phyloP scores from a whole-genome alignment of 192 early-diverging fungal genomes.

The Ambispora gerdemannii region DNA sequence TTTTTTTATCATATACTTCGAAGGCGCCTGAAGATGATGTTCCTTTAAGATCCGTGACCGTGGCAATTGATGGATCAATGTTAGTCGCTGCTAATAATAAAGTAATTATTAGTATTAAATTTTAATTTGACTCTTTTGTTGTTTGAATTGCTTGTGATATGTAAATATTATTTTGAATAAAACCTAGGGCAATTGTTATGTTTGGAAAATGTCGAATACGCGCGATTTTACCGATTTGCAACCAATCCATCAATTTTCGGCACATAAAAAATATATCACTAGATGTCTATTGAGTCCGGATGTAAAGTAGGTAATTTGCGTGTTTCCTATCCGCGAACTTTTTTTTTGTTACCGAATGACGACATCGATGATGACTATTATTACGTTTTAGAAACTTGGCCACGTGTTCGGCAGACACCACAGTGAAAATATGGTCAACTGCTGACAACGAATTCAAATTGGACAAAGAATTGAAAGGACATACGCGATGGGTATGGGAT shows the following conservation, averaged over 20 bases:
- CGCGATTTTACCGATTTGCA: constrained; percentile 59
- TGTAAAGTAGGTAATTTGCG: constrained; percentile 56
- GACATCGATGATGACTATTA: not conserved
- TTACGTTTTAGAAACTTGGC: constrained; percentile 58
- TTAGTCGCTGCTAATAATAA: constrained; percentile 86
- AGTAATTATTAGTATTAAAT: constrained; percentile 35
- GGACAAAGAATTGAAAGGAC: constrained; percentile 74
- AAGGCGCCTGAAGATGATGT: constrained; percentile 73
- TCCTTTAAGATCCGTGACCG: constrained; percentile 75
- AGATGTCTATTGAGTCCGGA: constrained; percentile 81
- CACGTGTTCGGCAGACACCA: constrained; percentile 83
- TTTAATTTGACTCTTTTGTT: not conserved
- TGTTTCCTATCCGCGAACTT: not conserved
- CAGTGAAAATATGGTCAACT: constrained; percentile 80
- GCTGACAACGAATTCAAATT: constrained; percentile 62
- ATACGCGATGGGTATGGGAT: constrained; percentile 92
- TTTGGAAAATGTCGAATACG: constrained; percentile 67
- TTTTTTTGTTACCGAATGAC: no score
- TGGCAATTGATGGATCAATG: constrained; percentile 77
- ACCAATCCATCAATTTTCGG: constrained; percentile 65
- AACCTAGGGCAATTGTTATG: constrained; percentile 60
- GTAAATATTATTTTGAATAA: no score
- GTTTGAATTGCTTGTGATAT: not conserved
- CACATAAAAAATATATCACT: constrained; percentile 81
- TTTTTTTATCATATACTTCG: constrained; percentile 12